These are phyloP conservation scores for Luzula sylvatica DNA, from an alignment of 176 grass and related monocot genomes.

Conservation along the genomic window DNA sequence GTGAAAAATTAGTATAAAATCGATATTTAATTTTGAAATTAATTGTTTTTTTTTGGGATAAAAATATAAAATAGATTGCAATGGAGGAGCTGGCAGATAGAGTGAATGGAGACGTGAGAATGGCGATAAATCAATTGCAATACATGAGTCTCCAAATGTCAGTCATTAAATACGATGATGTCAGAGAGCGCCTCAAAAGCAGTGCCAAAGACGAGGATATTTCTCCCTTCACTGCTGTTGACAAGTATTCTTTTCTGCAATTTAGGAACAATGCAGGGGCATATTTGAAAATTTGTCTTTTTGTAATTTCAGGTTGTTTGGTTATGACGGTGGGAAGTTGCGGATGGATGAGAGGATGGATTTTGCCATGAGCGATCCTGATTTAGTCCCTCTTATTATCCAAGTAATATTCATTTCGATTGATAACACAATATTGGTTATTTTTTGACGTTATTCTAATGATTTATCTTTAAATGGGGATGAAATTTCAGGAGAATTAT, in stretches of 20 bases:
- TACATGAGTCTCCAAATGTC: slow-evolving; percentile 91
- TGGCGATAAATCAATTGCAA: slow-evolving; percentile 98
- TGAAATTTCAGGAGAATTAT: slow-evolving; percentile 71
- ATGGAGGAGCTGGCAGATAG: slow-evolving; percentile 99
- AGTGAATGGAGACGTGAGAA: slow-evolving; percentile 94
- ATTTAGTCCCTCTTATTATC: slow-evolving; percentile 95
- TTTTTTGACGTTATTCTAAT: slow-evolving; percentile 1
- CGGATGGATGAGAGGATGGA: slow-evolving; percentile 97
- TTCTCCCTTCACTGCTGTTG: slow-evolving; percentile 92
- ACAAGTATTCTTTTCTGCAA: slow-evolving; percentile 63
- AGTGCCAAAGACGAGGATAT: slow-evolving; percentile 99
- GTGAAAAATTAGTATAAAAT: slow-evolving; percentile 1
- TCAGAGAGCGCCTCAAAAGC: slow-evolving; percentile 72
- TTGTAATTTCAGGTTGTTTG: slow-evolving; percentile 59
- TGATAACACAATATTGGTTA: neutral
- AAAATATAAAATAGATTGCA: slow-evolving; percentile 62
- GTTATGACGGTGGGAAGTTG: slow-evolving; percentile 81
- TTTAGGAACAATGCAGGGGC: neutral
- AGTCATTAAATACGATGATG: slow-evolving; percentile 96
- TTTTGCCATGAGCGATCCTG: slow-evolving; percentile 97
- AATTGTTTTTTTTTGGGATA: neutral
- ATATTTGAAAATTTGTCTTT: slow-evolving; percentile 14
- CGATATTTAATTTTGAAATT: neutral
- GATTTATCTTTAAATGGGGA: too few relatives aligned
- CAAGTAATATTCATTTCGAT: slow-evolving; percentile 36